Evolutionary conservation across 495 filamentous ascomycete species (phyloP).

Genomic region (Penicillium flavigenum): DNA sequence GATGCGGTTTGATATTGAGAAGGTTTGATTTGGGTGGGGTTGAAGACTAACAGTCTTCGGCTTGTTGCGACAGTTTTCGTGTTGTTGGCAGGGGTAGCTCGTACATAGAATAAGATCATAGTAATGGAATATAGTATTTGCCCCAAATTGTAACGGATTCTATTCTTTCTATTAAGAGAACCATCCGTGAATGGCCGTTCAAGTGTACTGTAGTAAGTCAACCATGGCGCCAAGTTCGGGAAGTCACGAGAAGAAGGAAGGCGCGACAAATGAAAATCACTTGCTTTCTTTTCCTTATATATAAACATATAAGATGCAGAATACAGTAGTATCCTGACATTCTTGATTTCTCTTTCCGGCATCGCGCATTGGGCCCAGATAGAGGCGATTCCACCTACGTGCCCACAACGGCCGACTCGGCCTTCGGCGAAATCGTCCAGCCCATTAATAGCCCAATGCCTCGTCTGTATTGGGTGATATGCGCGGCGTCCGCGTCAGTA

Average conservation of each 20-base stretch:
- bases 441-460: conserved; percentile 42
- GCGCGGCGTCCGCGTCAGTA: conserved; percentile 42
- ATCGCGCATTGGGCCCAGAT: conserved; percentile 29
- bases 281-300: no score
- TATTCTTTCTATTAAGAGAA: background rate
- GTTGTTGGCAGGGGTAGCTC: background rate
- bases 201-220: background rate
- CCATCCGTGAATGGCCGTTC: background rate
- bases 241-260: no score
- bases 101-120: background rate
- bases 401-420: conserved; percentile 49
- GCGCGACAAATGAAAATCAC: no score
- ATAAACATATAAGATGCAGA: no score
- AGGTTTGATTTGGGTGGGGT: background rate
- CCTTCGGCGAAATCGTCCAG: conserved; percentile 47
- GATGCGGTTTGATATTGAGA: background rate
- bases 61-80: background rate
- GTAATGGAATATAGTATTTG: background rate
- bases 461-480: conserved; percentile 41
- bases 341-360: no score
- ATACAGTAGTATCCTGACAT: no score
- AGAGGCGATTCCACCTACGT: conserved; percentile 51
- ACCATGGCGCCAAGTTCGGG: no score
- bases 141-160: background rate
- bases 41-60: background rate